These are phyloP conservation scores for Tubosaeta sp. DNA, from an alignment of 768 basidiomycete genomes.

Conservation along the genomic window DNA sequence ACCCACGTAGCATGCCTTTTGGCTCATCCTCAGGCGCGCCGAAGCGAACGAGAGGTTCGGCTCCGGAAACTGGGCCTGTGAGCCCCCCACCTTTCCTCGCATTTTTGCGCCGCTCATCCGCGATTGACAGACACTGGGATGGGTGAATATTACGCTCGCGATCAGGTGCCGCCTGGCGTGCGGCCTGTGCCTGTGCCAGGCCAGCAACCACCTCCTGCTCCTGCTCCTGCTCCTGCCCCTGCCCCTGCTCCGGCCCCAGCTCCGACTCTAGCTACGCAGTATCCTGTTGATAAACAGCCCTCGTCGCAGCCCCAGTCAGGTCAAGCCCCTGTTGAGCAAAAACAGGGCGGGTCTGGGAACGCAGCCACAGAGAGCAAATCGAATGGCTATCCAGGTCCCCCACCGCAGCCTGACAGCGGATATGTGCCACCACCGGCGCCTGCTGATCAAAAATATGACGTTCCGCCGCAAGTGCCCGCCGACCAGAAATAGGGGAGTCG, in stretches of 20 bases:
- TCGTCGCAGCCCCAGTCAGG: not conserved
- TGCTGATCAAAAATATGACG: not conserved
- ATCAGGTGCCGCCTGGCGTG: not conserved
- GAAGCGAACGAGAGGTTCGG: conserved; percentile 59
- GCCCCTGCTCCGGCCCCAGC: not conserved
- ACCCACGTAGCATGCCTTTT: conserved; percentile 64
- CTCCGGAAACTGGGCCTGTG: conserved; percentile 22
- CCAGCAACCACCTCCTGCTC: not conserved
- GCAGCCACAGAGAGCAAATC: not conserved
- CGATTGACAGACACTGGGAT: conserved; percentile 19
- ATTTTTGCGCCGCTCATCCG: too few species aligned
- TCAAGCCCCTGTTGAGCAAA: conserved; percentile 8
- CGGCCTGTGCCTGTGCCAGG: not conserved
- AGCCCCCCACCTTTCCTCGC: not conserved
- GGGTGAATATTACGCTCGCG: conserved; percentile 11
- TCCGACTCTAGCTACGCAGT: not conserved
- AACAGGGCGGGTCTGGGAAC: not conserved
- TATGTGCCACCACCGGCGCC: not conserved
- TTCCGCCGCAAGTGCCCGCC: not conserved
- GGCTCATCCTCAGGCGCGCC: conserved; percentile 81
- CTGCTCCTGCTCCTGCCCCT: not conserved
- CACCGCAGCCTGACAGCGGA: not conserved
- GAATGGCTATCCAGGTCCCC: not conserved
- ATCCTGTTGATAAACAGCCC: not conserved
- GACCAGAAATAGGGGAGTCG: conserved; percentile 1